phyloP scores from a whole-genome alignment of 331 rosid species.

The Stylosanthes scabra region DNA sequence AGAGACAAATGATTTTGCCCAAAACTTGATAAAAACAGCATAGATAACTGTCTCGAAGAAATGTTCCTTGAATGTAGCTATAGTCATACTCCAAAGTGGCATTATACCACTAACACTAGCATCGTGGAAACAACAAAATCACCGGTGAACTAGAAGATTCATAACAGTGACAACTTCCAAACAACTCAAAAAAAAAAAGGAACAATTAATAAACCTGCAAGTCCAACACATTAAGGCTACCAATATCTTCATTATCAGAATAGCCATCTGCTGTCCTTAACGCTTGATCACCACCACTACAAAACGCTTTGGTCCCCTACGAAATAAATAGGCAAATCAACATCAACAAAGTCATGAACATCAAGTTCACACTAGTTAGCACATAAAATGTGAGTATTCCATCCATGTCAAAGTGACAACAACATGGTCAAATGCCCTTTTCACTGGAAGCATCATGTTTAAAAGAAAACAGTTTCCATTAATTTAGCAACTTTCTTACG shows the following conservation, averaged over 20 bases:
- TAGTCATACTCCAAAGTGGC: no score
- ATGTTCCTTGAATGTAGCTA: neutral
- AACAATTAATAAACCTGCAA: constrained; percentile 63
- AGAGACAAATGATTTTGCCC: constrained; percentile 1
- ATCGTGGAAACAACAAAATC: constrained; percentile 20
- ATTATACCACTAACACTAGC: no score
- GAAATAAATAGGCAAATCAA: neutral
- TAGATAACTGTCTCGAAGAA: constrained; percentile 15
- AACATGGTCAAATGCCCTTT: neutral
- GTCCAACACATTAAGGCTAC: constrained; percentile 87
- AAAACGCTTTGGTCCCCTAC: constrained; percentile 86
- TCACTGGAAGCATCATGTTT: constrained; percentile 2
- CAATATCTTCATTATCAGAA: constrained; percentile 62
- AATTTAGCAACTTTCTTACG: neutral
- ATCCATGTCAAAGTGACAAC: constrained; percentile 3
- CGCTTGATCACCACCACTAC: constrained; percentile 92
- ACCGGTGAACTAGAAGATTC: constrained; percentile 5
- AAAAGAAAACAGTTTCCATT: constrained; percentile 14
- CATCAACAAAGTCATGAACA: neutral
- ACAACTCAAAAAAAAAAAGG: constrained; percentile 6
- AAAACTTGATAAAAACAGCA: constrained; percentile 1
- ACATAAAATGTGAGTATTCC: neutral
- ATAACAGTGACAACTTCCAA: constrained; percentile 6
- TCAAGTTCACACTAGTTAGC: constrained; percentile 13
- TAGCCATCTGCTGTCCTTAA: constrained; percentile 82